These are phyloP conservation scores for Actinomucor elegans DNA, from an alignment of 371 early-diverging fungal genomes.

Conservation along the genomic window DNA sequence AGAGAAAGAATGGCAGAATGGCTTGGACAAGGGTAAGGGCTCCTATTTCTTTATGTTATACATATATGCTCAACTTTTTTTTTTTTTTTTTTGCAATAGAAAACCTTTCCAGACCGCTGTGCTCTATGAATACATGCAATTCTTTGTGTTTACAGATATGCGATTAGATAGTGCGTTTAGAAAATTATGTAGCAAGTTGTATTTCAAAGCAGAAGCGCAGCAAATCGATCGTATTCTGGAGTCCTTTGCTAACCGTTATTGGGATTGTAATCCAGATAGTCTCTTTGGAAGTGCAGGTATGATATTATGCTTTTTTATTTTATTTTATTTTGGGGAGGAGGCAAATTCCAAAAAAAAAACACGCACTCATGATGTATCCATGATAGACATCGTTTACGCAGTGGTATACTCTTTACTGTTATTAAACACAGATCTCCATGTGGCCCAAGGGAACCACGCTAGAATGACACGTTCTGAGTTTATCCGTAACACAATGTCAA, in stretches of 20 bases:
- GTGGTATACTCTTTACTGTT: conserved; percentile 84
- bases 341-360: no score
- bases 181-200: conserved; percentile 73
- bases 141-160: conserved; percentile 70
- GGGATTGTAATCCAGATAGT: conserved; percentile 74
- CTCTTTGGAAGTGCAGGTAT: conserved; percentile 53
- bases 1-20: conserved; percentile 33
- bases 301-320: no score
- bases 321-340: no score
- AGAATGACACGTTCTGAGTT: conserved; percentile 65
- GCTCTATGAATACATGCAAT: conserved; percentile 68
- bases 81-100: conserved; percentile 2
- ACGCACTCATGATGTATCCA: neutral
- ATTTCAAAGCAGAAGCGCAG: conserved; percentile 90
- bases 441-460: conserved; percentile 70
- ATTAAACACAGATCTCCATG: conserved; percentile 91
- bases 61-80: neutral
- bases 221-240: conserved; percentile 86
- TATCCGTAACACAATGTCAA: conserved; percentile 60
- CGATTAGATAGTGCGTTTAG: conserved; percentile 79
- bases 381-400: conserved; percentile 77
- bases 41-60: neutral
- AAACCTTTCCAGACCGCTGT: conserved; percentile 55
- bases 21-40: conserved; percentile 28
- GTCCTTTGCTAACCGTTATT: conserved; percentile 77